Conservation (phyloP, 2,329 filamentous ascomycete genomes). For the Zymoseptoria brevis region DNA sequence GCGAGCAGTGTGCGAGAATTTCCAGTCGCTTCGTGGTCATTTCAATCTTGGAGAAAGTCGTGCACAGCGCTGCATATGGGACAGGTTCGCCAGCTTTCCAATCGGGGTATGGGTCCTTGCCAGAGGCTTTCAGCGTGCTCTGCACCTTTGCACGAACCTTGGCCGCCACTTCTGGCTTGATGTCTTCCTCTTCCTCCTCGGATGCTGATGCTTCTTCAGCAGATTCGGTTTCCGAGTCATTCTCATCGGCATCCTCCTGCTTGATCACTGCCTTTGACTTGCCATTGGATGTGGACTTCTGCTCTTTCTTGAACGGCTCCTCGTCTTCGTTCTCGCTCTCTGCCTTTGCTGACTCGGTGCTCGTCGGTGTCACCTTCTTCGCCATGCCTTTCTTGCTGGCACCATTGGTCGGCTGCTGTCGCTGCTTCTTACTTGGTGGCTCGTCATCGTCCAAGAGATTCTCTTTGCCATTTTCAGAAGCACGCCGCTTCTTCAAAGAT, state of each 20-base stretch:
- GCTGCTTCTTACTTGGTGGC: constrained; percentile 31
- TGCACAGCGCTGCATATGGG: constrained; percentile 89
- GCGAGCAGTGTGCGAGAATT: constrained; percentile 80
- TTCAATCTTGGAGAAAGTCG: constrained; percentile 89
- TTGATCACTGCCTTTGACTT: constrained; percentile 5
- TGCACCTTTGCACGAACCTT: constrained; percentile 78
- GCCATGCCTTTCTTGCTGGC: constrained; percentile 18
- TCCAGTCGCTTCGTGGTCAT: constrained; percentile 85
- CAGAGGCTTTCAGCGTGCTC: constrained; percentile 58
- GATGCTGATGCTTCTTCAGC: constrained; percentile 43
- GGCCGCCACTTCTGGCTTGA: constrained; percentile 62
- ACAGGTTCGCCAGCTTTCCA: constrained; percentile 86
- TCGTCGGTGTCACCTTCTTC: constrained; percentile 14
- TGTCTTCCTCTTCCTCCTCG: constrained; percentile 46
- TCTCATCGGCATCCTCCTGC: constrained; percentile 3
- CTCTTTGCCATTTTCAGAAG: constrained; percentile 16
- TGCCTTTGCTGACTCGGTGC: constrained; percentile 1
- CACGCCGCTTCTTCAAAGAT: constrained; percentile 24
- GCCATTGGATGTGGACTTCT: neutral
- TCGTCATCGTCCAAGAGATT: constrained; percentile 26
- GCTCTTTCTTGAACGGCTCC: constrained; percentile 2
- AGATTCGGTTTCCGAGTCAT: constrained; percentile 29
- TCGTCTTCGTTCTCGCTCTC: constrained; percentile 8
- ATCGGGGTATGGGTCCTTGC: constrained; percentile 82
- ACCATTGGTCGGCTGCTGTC: constrained; percentile 20